These are phyloP conservation scores for Claviceps monticola DNA, from an alignment of 2,329 filamentous ascomycete species.

Conservation along the genomic window DNA sequence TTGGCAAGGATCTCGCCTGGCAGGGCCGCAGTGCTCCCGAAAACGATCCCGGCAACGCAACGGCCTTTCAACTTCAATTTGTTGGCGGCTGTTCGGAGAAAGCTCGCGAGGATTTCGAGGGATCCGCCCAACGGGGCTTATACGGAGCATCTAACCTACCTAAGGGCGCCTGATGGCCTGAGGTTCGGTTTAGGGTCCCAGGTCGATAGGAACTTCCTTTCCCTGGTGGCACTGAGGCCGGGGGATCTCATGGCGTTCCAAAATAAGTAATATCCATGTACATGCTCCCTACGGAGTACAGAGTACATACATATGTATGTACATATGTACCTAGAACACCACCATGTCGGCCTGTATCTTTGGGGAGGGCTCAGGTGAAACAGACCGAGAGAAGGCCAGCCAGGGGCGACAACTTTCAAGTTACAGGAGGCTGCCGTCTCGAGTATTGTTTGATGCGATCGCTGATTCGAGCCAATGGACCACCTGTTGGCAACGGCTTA, in stretches of 20 bases:
- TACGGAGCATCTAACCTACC: too few relatives aligned
- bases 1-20: slow-evolving; percentile 3
- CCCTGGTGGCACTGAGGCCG: too few relatives aligned
- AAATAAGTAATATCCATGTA: too few relatives aligned
- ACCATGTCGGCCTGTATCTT: too few relatives aligned
- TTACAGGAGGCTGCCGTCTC: not conserved
- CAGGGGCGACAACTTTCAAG: not conserved
- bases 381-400: not conserved
- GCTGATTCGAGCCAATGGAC: not conserved
- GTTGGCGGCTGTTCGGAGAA: not conserved
- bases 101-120: not conserved
- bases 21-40: slow-evolving; percentile 10
- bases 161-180: not conserved
- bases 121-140: not conserved
- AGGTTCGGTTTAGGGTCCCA: not conserved
- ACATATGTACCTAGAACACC: too few relatives aligned
- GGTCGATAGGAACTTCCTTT: not conserved
- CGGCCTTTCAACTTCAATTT: slow-evolving; percentile 1
- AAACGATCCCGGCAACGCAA: slow-evolving; percentile 1
- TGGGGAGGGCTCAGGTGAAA: too few relatives aligned
- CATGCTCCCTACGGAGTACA: too few relatives aligned
- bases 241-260: too few relatives aligned
- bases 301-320: too few relatives aligned
- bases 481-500: not conserved
- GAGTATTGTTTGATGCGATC: not conserved